Evolutionary conservation across 768 basidiomycete species (phyloP).

Genomic region (Podaxis rugospora): DNA sequence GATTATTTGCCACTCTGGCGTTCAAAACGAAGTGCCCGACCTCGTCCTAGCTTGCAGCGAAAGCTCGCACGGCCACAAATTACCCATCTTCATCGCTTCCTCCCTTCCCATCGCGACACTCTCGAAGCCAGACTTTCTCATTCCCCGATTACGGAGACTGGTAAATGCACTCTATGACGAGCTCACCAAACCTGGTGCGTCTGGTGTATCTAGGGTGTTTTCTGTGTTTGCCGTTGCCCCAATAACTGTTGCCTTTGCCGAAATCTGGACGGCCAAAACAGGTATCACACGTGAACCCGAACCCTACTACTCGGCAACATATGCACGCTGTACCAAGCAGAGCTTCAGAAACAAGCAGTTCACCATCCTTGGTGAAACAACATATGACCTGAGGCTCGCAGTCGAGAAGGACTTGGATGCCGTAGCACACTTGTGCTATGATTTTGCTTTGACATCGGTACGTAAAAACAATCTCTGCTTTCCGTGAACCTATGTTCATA

Average conservation of each 20-base stretch:
- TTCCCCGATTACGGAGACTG: conserved; percentile 28
- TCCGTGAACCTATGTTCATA: conserved; percentile 1
- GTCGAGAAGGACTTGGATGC: conserved; percentile 25
- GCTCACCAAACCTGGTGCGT: conserved; percentile 16
- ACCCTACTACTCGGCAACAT: conserved; percentile 61
- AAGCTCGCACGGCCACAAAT: conserved; percentile 34
- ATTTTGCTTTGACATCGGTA: conserved; percentile 59
- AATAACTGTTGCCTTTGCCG: conserved; percentile 42
- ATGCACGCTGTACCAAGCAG: conserved; percentile 48
- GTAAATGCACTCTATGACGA: conserved; percentile 28
- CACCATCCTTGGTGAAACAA: conserved; percentile 7
- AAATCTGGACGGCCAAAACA: conserved; percentile 44
- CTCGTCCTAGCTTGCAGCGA: conserved; percentile 46
- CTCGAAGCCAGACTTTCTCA: conserved; percentile 23
- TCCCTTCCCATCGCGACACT: conserved; percentile 27
- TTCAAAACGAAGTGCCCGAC: conserved; percentile 17
- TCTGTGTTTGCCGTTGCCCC: conserved; percentile 58
- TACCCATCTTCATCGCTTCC: conserved; percentile 48
- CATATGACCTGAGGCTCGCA: conserved; percentile 40
- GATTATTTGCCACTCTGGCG: not conserved
- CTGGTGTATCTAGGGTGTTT: conserved; percentile 41
- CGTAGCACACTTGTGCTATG: conserved; percentile 47
- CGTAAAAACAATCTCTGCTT: conserved; percentile 18
- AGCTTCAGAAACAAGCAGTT: conserved; percentile 17
- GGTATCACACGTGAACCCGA: conserved; percentile 29